Percentiles rank a stretch among this genome's conserved stretches.
Evolutionary conservation across 2,329 filamentous ascomycete genomes (phyloP).

Genomic region (Ophiognomonia clavigignenti-juglandacearum): DNA sequence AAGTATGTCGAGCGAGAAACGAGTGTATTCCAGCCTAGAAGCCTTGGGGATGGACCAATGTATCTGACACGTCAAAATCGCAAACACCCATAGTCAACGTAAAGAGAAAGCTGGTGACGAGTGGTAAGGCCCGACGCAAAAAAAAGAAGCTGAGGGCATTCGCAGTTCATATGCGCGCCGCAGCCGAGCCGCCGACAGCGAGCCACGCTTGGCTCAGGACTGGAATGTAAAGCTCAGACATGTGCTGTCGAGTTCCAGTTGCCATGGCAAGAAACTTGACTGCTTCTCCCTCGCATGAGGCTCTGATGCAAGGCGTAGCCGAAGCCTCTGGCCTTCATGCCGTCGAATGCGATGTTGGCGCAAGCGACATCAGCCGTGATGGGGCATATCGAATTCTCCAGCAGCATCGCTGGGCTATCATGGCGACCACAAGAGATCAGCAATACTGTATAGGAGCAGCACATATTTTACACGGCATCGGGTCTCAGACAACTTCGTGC

Average conservation of each 20-base stretch:
- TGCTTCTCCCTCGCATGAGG: not conserved
- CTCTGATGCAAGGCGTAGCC: not conserved
- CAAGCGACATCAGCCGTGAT: not conserved
- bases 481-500: not conserved
- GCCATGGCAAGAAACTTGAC: not conserved
- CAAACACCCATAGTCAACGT: too few species aligned
- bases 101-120: too few species aligned
- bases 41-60: not conserved
- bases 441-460: not conserved
- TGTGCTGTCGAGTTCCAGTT: conserved; percentile 17
- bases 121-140: too few species aligned
- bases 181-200: too few species aligned
- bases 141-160: too few species aligned
- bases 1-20: not conserved
- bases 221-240: conserved; percentile 16
- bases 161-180: too few species aligned
- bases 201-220: conserved; percentile 11
- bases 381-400: not conserved
- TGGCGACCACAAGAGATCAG: not conserved
- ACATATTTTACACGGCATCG: not conserved
- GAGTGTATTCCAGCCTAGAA: not conserved
- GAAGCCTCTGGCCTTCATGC: not conserved
- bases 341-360: not conserved
- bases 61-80: not conserved
- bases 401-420: not conserved